These are phyloP conservation scores for Saccharomyces hybrid DNA, from an alignment of 1,139 yeast species.

Conservation along the genomic window DNA sequence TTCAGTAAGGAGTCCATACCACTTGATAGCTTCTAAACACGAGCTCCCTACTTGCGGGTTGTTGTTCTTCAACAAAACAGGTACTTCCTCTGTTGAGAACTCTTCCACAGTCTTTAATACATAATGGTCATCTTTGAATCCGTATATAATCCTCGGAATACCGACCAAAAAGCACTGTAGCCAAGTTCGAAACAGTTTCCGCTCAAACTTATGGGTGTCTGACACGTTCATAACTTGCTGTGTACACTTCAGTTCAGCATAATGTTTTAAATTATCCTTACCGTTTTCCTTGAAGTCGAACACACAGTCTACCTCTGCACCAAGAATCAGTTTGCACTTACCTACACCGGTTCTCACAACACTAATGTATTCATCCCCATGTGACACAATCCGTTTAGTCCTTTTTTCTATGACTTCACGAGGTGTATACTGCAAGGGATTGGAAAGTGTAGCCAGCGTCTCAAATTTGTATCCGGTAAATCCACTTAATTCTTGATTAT, in stretches of 20 bases:
- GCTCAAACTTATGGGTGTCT: conserved; percentile 47
- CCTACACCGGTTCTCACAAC: conserved; percentile 84
- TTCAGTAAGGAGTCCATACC: conserved; percentile 77
- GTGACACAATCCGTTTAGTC: conserved; percentile 49
- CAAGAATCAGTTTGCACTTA: conserved; percentile 55
- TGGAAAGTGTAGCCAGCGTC: conserved; percentile 61
- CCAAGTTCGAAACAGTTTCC: conserved; percentile 74
- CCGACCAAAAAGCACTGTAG: conserved; percentile 90
- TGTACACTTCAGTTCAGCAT: conserved; percentile 78
- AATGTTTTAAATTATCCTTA: conserved; percentile 53
- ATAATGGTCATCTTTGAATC: conserved; percentile 72
- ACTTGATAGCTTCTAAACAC: conserved; percentile 73
- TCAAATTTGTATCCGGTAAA: conserved; percentile 84
- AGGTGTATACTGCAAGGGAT: conserved; percentile 66
- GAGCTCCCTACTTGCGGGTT: conserved; percentile 45
- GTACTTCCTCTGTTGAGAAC: conserved; percentile 70
- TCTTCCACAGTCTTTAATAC: conserved; percentile 62
- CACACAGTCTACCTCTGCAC: conserved; percentile 88
- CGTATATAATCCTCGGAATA: conserved; percentile 67
- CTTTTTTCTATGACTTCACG: conserved; percentile 63
- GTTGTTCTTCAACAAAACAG: conserved; percentile 41
- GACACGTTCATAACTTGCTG: conserved; percentile 40
- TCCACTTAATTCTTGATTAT: conserved; percentile 38
- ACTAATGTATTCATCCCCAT: conserved; percentile 68
- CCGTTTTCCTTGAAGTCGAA: conserved; percentile 67